These are phyloP conservation scores for Myxozyma nipponensis DNA, from an alignment of 805 yeast genomes.

Conservation along the genomic window DNA sequence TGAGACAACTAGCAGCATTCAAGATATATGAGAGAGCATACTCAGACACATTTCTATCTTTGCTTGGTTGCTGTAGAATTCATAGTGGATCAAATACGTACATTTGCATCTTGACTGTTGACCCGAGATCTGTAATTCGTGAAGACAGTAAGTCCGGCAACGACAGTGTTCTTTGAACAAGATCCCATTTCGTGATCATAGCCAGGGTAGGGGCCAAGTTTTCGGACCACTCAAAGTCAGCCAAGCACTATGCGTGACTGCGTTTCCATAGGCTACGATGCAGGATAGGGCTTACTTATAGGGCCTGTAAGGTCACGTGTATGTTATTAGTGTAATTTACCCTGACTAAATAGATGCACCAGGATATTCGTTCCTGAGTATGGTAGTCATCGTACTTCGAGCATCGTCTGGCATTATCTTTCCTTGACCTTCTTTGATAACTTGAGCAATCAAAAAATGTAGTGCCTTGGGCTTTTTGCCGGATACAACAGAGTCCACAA, in stretches of 20 bases:
- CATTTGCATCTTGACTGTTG: slow-evolving; percentile 25
- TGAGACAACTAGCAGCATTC: slow-evolving; percentile 1
- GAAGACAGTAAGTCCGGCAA: no score
- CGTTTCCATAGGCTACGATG: no score
- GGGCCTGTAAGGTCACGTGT: no score
- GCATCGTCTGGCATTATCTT: slow-evolving; percentile 38
- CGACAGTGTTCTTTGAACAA: no score
- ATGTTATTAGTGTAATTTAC: neutral
- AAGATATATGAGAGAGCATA: neutral
- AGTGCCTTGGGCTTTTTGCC: slow-evolving; percentile 63
- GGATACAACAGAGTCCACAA: slow-evolving; percentile 51
- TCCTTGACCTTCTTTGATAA: slow-evolving; percentile 78
- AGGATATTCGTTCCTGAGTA: no score
- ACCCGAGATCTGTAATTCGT: no score
- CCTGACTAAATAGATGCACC: neutral
- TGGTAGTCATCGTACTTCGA: slow-evolving; percentile 33
- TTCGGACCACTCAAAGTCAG: no score
- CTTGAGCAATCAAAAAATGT: slow-evolving; percentile 78
- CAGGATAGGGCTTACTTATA: no score
- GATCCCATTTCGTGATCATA: no score
- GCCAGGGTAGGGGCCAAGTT: no score
- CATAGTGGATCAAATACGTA: slow-evolving; percentile 9
- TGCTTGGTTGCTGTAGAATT: neutral
- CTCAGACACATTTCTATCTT: no score
- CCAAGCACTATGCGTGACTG: no score